Percentiles rank a stretch among this genome's conserved stretches.
Conservation (phyloP, 371 early-diverging fungal species). For the Mucor racemosus region DNA sequence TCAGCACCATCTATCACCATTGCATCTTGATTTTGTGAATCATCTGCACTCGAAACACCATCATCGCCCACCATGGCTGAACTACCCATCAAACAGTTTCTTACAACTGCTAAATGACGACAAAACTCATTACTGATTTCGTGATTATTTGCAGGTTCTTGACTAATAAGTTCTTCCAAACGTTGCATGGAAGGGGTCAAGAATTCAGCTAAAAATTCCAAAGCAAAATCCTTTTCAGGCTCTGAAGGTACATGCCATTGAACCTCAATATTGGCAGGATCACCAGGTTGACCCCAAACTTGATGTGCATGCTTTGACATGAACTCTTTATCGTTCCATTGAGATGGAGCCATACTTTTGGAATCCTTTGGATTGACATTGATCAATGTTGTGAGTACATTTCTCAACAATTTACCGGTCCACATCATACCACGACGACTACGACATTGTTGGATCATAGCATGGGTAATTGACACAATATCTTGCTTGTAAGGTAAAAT, state of each 20-base stretch:
- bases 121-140: slow-evolving; percentile 61
- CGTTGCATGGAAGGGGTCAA: slow-evolving; percentile 48
- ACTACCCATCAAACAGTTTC: slow-evolving; percentile 61
- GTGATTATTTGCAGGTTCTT: slow-evolving; percentile 29
- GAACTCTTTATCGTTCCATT: slow-evolving; percentile 62
- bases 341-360: slow-evolving; percentile 44
- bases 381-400: slow-evolving; percentile 52
- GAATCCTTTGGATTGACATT: slow-evolving; percentile 60
- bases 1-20: neutral
- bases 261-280: slow-evolving; percentile 58
- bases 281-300: slow-evolving; percentile 74
- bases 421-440: slow-evolving; percentile 75
- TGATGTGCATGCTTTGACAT: slow-evolving; percentile 62
- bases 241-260: slow-evolving; percentile 81
- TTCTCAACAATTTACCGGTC: slow-evolving; percentile 65
- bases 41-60: slow-evolving; percentile 27
- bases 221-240: slow-evolving; percentile 70
- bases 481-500: slow-evolving; percentile 58
- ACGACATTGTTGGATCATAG: slow-evolving; percentile 63
- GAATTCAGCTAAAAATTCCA: slow-evolving; percentile 63
- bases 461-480: slow-evolving; percentile 49
- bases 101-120: slow-evolving; percentile 60
- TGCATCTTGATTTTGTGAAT: neutral
- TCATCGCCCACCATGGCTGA: slow-evolving; percentile 60
- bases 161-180: slow-evolving; percentile 53